Evolutionary conservation across 1,139 yeast genomes (phyloP).

Genomic region (Hyphopichia pseudoburtonii): DNA sequence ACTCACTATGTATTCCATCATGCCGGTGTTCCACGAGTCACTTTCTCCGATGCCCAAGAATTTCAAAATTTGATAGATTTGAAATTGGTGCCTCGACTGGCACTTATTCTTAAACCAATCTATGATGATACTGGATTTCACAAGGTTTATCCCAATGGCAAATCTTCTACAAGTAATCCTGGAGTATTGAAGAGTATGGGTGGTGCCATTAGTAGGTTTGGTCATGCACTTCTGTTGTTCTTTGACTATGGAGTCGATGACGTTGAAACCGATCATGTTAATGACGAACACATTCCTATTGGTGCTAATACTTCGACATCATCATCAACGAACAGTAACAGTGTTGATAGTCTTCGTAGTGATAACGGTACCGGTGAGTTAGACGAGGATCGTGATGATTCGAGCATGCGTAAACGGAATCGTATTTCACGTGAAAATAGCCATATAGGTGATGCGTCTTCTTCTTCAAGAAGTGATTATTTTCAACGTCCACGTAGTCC

Average conservation of each 20-base stretch:
- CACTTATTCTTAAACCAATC: constrained; percentile 60
- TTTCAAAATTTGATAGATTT: constrained; percentile 44
- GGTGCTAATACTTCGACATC: no score
- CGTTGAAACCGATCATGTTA: background rate
- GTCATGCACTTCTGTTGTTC: constrained; percentile 39
- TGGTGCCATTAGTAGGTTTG: constrained; percentile 17
- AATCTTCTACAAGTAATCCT: constrained; percentile 8
- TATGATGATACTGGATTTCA: constrained; percentile 25
- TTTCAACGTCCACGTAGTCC: no score
- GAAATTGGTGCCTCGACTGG: constrained; percentile 64
- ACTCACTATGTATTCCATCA: constrained; percentile 38
- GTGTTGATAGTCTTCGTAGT: no score
- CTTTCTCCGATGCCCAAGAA: constrained; percentile 54
- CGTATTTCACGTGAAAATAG: no score
- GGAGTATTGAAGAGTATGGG: constrained; percentile 18
- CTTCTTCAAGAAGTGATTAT: background rate
- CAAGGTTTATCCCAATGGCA: constrained; percentile 14
- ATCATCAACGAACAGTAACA: no score
- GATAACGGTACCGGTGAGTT: no score
- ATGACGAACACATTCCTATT: background rate
- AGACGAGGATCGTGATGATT: no score
- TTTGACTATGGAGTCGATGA: constrained; percentile 42
- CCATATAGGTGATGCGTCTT: no score
- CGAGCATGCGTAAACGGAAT: no score
- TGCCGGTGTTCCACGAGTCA: constrained; percentile 36